Conservation (phyloP, 2,329 filamentous ascomycete genomes). For the Diplodia intermedia region DNA sequence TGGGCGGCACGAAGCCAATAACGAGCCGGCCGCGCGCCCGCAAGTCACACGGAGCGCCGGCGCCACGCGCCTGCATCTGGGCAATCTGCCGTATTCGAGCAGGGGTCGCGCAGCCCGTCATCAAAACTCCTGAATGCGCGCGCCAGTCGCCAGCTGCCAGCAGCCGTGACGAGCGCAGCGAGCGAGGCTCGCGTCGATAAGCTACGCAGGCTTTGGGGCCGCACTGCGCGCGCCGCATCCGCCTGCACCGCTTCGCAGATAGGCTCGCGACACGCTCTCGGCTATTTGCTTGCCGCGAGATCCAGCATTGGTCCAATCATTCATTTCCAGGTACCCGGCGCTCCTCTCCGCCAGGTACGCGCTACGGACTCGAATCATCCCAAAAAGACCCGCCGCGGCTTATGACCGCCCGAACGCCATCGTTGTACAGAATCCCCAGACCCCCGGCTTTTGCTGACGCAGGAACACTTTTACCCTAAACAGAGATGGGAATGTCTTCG, state of each 20-base stretch:
- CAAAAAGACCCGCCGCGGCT: slow-evolving; percentile 9
- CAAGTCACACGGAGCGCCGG: slow-evolving; percentile 12
- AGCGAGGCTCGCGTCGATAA: slow-evolving; percentile 18
- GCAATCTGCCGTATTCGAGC: slow-evolving; percentile 29
- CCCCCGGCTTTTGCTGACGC: slow-evolving; percentile 4
- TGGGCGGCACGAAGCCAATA: slow-evolving; percentile 27
- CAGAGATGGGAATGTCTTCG: slow-evolving; percentile 16
- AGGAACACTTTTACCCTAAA: slow-evolving; percentile 8
- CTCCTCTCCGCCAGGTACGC: slow-evolving; percentile 20
- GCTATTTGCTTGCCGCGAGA: slow-evolving; percentile 30
- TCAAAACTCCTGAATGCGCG: slow-evolving; percentile 30
- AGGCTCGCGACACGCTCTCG: slow-evolving; percentile 28
- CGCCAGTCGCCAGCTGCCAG: slow-evolving; percentile 19
- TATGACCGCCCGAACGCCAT: slow-evolving; percentile 26
- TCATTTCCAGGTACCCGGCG: slow-evolving; percentile 30
- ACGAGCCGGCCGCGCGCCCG: slow-evolving; percentile 16
- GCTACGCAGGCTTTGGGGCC: slow-evolving; percentile 16
- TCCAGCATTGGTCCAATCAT: slow-evolving; percentile 27
- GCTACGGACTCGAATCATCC: slow-evolving; percentile 3
- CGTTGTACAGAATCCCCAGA: slow-evolving; percentile 27
- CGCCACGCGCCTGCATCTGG: slow-evolving; percentile 31
- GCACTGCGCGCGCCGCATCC: slow-evolving; percentile 16
- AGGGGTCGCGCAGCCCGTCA: slow-evolving; percentile 26
- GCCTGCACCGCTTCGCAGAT: slow-evolving; percentile 10
- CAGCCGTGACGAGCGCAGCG: not conserved